Evolutionary conservation across 1,139 yeast genomes (phyloP), one percentile per base, ranked within the genome.

Genomic region (Candida pseudoviswanathii): DNA sequence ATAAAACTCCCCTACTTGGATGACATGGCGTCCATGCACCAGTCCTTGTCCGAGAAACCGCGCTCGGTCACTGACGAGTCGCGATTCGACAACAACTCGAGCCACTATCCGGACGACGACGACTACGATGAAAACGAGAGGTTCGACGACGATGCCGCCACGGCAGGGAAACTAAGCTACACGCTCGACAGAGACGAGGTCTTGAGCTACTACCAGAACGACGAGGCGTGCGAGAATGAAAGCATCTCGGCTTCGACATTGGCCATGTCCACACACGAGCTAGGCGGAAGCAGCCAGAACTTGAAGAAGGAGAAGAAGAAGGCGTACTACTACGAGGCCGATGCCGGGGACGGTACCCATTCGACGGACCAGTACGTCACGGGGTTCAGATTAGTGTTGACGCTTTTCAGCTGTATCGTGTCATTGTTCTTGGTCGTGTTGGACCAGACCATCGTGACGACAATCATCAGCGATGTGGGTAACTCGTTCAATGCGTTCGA

Each of bases 381-480:
- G 4, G 86, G 86, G 0, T 2, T 63, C 4, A 67, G 68, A 43
- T 62, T 83, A 29, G 41, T 53, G 0, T 47, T 77, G 4, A 77
- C 83, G 11, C 60, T 81, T n/a, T 40, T 68, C 3, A 71, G 86
- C 10, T 68, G 82, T 43, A 67, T 77, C 30, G 59, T 76, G 36
- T 67, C 80, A 16, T 58, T 83, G 52, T 84, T 85, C 57, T 64
- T 85, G 33, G 78, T 80, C n/a, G 89, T 89, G 0, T 64, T 85
- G 39, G 91, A 85, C 61, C 86, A 82, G 57, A 85, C 89, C 7
- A 84, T 86, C 51, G 80, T 82, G 2, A 67, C 81, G 1, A 81
- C 89, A 3, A 68, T 84, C 5, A 65, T 85, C 46, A 74, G 83
- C 6, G 70, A 71, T 2, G 82, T 85, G 7, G 82, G 85, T 3